A percentile compares a stretch with the other conserved stretches of the same genome.
phyloP scores from a whole-genome alignment of 495 filamentous ascomycete genomes.

The Penicillium parvum region DNA sequence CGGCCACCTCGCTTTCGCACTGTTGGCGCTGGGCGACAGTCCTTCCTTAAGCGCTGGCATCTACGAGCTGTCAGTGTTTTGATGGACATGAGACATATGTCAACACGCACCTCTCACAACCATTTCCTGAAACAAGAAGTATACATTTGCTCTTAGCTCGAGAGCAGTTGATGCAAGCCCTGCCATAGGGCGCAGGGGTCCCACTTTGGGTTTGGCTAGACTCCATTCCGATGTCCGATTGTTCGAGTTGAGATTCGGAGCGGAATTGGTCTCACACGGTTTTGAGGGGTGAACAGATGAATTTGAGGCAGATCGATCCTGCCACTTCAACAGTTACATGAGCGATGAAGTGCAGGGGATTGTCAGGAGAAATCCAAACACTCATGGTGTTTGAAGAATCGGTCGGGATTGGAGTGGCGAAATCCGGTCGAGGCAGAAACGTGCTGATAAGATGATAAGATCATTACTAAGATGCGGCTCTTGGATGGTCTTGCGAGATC shows the following conservation, averaged over 20 bases:
- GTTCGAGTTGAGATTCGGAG: constrained; percentile 15
- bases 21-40: constrained; percentile 34
- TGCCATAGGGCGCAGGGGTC: constrained; percentile 35
- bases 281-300: too few species aligned
- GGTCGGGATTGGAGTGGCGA: constrained; percentile 6
- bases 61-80: constrained; percentile 22
- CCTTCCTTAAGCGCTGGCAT: constrained; percentile 46
- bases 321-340: too few species aligned
- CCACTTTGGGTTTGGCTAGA: constrained; percentile 11
- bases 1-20: constrained; percentile 32
- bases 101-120: constrained; percentile 46
- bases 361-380: not conserved
- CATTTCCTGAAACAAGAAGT: constrained; percentile 24
- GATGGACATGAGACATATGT: not conserved
- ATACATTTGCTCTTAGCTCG: constrained; percentile 56
- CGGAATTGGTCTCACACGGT: not conserved
- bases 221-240: constrained; percentile 17
- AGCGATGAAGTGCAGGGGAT: too few species aligned
- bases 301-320: too few species aligned
- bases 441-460: not conserved
- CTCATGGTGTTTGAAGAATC: constrained; percentile 2
- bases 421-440: constrained; percentile 5
- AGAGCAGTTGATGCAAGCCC: constrained; percentile 53
- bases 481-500: too few species aligned
- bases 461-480: constrained; percentile 1